Base-by-base conservation (phyloP, 805 yeast species). In the Pichia cephalocereana region DNA sequence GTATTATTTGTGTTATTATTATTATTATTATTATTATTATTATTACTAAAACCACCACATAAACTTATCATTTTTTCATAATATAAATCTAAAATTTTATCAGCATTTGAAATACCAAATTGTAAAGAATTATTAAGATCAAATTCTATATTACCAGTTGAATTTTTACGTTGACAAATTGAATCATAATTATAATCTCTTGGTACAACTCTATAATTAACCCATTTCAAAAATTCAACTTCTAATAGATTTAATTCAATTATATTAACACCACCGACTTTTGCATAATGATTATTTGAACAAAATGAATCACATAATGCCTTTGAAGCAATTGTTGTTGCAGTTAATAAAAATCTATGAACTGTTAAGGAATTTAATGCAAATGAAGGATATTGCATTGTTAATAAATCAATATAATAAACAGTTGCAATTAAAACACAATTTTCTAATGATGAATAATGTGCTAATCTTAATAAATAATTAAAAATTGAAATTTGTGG, bases 281-380 rank as follows among this genome's bases (percentile, higher is more conserved):
- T 86, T 12, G 98, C 96, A 60, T 93, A 91, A 64, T 93, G 96
- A 41, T 83, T 76, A 65, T 90, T 91, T 15, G 96, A 88, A 66
- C 93, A 90, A 65, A 93, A 91, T 27, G 90, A 83, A 67, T 91
- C 99, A 65, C 96, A 89, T 54, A 89, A 72, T 1, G 95, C 91
- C 63, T 91, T 91, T 54, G 91, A 82, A 0, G 93, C 95, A 2
- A 91, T 79, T 51, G 95, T 86, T 0, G 96, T 89, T 1, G 96
- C 93, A 0, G 96, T 90, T 39, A 91, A 71, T 46, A 91, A 66
- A 59, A 89, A 93, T 49, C 99, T 75, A 63, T 91, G 99, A 5
- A 91, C 96, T 0, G 99, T 91, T 63, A 93, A 76, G 2, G 96
- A 85, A 66, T 88, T 91, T 51, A 91, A 68, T 17, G 90, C 84